Conservation (phyloP, 2,329 filamentous ascomycete genomes). For the Curvularia sp. region DNA sequence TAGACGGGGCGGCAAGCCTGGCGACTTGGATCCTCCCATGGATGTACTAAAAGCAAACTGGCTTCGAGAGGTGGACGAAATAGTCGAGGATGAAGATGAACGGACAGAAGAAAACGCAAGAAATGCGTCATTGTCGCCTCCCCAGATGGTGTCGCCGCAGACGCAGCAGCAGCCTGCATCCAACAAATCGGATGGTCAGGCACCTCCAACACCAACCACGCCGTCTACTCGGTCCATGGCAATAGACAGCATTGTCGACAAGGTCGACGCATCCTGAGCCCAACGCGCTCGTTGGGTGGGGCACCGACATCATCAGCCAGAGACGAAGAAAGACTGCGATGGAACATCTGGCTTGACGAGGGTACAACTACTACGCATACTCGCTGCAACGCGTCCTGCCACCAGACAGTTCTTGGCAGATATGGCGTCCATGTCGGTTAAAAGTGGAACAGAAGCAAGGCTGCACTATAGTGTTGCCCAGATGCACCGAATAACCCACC, state of each 20-base stretch:
- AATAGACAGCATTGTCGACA: slow-evolving; percentile 51
- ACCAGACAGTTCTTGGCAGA: slow-evolving; percentile 5
- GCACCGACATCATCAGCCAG: background rate
- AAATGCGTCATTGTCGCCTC: slow-evolving; percentile 30
- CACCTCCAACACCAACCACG: slow-evolving; percentile 47
- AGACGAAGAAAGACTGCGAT: background rate
- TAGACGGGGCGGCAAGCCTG: slow-evolving; percentile 66
- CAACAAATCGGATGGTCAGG: slow-evolving; percentile 39
- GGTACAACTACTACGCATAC: slow-evolving; percentile 8
- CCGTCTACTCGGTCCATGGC: slow-evolving; percentile 49
- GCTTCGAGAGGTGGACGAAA: slow-evolving; percentile 64
- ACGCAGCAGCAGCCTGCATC: slow-evolving; percentile 23
- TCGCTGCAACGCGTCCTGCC: slow-evolving; percentile 11
- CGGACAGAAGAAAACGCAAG: slow-evolving; percentile 30
- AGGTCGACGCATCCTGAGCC: slow-evolving; percentile 44
- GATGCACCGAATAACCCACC: background rate
- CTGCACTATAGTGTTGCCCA: background rate
- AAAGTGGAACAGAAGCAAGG: background rate
- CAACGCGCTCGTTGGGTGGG: slow-evolving; percentile 3
- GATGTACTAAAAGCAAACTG: slow-evolving; percentile 65
- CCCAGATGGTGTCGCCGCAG: slow-evolving; percentile 19
- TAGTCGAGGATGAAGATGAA: slow-evolving; percentile 40
- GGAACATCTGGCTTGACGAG: slow-evolving; percentile 5
- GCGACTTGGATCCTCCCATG: slow-evolving; percentile 63
- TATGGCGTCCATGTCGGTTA: slow-evolving; percentile 9